These are phyloP conservation scores for Pestalotiopsis sp. DNA, from an alignment of 2,329 filamentous ascomycete genomes.

Conservation along the genomic window DNA sequence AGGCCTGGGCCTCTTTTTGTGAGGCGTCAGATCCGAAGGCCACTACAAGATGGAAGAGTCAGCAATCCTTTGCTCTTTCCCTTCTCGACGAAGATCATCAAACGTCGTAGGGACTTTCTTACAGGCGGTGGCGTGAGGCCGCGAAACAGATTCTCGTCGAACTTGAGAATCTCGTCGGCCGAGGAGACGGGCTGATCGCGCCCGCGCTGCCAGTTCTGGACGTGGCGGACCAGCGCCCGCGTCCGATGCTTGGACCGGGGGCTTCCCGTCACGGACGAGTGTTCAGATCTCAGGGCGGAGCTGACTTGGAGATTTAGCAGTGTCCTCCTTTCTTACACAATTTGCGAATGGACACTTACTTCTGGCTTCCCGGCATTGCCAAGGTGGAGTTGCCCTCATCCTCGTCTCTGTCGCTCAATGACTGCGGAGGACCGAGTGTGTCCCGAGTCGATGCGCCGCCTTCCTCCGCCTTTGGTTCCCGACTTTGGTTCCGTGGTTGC, in stretches of 20 bases:
- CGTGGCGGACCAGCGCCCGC: constrained; percentile 7
- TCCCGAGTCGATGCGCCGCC: background rate
- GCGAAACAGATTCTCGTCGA: constrained; percentile 17
- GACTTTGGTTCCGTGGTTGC: background rate
- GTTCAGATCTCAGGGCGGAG: background rate
- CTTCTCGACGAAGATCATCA: background rate
- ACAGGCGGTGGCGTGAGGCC: constrained; percentile 19
- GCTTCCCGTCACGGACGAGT: background rate
- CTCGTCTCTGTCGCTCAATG: background rate
- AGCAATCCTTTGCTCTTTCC: no score
- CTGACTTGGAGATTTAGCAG: background rate
- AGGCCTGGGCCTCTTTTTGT: constrained; percentile 20
- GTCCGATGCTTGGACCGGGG: constrained; percentile 9
- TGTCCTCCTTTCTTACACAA: background rate
- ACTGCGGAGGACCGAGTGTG: background rate
- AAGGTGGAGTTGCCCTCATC: background rate
- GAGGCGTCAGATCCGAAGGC: constrained; percentile 17
- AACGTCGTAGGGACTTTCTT: background rate
- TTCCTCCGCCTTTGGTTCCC: background rate
- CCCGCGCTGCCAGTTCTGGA: constrained; percentile 12
- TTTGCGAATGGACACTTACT: background rate
- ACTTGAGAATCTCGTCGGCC: constrained; percentile 11
- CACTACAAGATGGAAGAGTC: background rate
- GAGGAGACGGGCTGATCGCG: constrained; percentile 2
- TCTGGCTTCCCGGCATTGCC: background rate